These are phyloP conservation scores for Mrakia hoshinonis DNA, from an alignment of 768 basidiomycete genomes.

Conservation along the genomic window DNA sequence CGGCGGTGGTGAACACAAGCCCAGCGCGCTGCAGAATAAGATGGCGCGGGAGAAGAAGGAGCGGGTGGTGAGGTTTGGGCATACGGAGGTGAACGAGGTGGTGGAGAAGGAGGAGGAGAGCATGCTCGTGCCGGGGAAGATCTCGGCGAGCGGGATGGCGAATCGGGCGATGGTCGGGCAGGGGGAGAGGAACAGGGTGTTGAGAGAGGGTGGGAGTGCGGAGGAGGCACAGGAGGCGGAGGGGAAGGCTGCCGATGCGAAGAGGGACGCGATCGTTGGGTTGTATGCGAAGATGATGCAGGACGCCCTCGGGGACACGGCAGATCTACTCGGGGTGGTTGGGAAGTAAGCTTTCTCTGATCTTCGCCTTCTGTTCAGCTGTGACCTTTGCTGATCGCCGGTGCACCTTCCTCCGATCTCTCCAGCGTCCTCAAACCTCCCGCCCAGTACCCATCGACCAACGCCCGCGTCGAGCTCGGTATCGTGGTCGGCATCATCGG, in stretches of 20 bases:
- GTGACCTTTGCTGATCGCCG: neutral
- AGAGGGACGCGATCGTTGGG: conserved; percentile 41
- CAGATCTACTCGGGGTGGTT: conserved; percentile 40
- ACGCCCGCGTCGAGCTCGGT: conserved; percentile 42
- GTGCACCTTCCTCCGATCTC: neutral
- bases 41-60: conserved; percentile 18
- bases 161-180: neutral
- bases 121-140: neutral
- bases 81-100: conserved; percentile 29
- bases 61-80: conserved; percentile 6
- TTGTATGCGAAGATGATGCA: conserved; percentile 41
- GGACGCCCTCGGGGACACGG: conserved; percentile 40
- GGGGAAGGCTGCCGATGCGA: conserved; percentile 31
- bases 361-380: neutral
- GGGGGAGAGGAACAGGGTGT: conserved; percentile 1
- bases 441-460: conserved; percentile 37
- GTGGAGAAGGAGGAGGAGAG: conserved; percentile 36
- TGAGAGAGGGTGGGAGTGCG: conserved; percentile 19
- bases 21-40: conserved; percentile 17
- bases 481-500: conserved; percentile 38
- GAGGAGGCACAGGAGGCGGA: conserved; percentile 30
- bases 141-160: neutral
- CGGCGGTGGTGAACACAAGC: conserved; percentile 25
- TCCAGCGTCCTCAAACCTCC: conserved; percentile 41
- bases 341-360: conserved; percentile 37